Conservation (phyloP, 208 protist species). For the Phytomonas sp. region DNA sequence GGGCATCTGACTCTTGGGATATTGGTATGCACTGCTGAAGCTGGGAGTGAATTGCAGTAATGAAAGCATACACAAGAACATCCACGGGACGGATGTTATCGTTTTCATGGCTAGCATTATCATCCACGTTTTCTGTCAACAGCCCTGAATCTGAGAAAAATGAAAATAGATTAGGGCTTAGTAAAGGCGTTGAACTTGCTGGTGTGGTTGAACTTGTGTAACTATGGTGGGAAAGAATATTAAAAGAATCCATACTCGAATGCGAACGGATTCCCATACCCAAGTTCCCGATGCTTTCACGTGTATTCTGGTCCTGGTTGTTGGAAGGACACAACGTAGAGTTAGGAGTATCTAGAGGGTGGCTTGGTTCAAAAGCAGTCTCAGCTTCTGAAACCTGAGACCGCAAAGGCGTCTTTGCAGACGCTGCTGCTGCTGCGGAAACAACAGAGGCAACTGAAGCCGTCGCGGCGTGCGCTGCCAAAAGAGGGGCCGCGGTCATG, state of each 20-base stretch:
- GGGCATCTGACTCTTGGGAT: background rate
- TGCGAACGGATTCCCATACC: background rate
- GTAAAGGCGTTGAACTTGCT: background rate
- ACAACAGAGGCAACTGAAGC: background rate
- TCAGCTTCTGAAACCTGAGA: background rate
- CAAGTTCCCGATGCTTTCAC: background rate
- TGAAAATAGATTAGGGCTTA: background rate
- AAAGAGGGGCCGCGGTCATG: background rate
- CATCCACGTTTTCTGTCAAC: background rate
- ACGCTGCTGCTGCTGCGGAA: background rate
- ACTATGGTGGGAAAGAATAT: background rate
- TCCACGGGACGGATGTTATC: slow-evolving; percentile 18
- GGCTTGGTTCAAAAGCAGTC: background rate
- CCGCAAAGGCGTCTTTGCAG: background rate
- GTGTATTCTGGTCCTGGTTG: background rate
- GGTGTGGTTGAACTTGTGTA: background rate
- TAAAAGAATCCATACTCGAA: background rate
- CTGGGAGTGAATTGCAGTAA: slow-evolving; percentile 14
- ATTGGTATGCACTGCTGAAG: background rate
- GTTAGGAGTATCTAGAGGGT: background rate
- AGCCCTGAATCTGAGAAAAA: background rate
- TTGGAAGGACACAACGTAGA: background rate
- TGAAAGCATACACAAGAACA: slow-evolving; percentile 23
- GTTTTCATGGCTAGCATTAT: background rate
- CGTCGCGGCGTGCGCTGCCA: background rate